These are phyloP conservation scores for Boehmeria nivea DNA, from an alignment of 306 rosid genomes.

Conservation along the genomic window DNA sequence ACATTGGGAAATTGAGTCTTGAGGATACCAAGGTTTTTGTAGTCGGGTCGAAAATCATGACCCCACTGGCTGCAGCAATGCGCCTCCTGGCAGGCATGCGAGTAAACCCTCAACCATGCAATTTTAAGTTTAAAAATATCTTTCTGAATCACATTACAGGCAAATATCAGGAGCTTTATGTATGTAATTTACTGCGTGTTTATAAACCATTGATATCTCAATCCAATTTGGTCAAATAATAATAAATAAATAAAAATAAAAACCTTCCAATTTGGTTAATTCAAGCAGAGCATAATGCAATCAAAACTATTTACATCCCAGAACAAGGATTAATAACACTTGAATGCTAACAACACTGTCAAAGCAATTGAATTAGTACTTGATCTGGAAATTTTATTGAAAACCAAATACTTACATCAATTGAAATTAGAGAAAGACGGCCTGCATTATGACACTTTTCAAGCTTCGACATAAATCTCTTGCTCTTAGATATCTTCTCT, in stretches of 20 bases:
- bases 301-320: not conserved
- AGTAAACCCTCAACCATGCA: slow-evolving; percentile 7
- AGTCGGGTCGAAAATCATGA: slow-evolving; percentile 96
- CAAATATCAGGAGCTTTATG: no score
- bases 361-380: slow-evolving; percentile 9
- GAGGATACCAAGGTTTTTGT: slow-evolving; percentile 89
- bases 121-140: no score
- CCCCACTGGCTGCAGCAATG: slow-evolving; percentile 99
- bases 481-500: slow-evolving; percentile 97
- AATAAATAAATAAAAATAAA: no score
- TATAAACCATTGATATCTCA: no score
- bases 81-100: slow-evolving; percentile 63
- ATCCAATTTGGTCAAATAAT: no score
- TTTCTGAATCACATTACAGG: no score
- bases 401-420: slow-evolving; percentile 64
- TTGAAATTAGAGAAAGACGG: slow-evolving; percentile 75
- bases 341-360: slow-evolving; percentile 7
- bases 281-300: not conserved
- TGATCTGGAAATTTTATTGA: slow-evolving; percentile 5
- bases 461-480: slow-evolving; percentile 97
- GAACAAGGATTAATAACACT: slow-evolving; percentile 10
- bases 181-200: no score
- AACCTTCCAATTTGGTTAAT: not conserved
- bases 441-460: slow-evolving; percentile 88
- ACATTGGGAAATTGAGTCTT: slow-evolving; percentile 90